Conservation (phyloP, 176 grass and related monocot genomes). For the Chrysopogon serrulatus region DNA sequence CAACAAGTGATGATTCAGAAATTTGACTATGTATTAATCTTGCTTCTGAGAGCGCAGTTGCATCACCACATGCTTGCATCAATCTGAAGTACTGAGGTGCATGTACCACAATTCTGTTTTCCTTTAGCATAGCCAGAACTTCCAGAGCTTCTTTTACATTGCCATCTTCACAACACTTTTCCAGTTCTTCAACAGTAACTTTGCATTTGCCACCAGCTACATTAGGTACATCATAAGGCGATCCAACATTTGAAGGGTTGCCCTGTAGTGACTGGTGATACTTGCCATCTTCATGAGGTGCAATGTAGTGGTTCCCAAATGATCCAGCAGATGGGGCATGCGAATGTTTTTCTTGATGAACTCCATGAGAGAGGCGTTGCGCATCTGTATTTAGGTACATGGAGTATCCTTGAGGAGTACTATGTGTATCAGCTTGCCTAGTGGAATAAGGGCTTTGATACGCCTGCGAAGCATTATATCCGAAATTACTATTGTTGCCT, state of each 20-base stretch:
- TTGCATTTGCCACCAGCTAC: constrained; percentile 24
- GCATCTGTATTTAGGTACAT: constrained; percentile 29
- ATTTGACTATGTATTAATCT: constrained; percentile 55
- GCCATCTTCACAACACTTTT: constrained; percentile 64
- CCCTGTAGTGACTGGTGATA: constrained; percentile 5
- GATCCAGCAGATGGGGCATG: constrained; percentile 7
- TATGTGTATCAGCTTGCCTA: constrained; percentile 13
- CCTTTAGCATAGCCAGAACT: constrained; percentile 48
- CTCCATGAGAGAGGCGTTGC: constrained; percentile 18
- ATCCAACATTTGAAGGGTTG: constrained; percentile 14
- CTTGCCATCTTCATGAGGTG: constrained; percentile 16
- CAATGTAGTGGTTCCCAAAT: constrained; percentile 14
- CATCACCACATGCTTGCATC: constrained; percentile 78
- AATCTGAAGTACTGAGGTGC: constrained; percentile 47
- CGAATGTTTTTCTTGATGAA: constrained; percentile 31
- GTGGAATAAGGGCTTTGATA: constrained; percentile 27
- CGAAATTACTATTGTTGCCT: constrained; percentile 28
- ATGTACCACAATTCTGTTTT: constrained; percentile 37
- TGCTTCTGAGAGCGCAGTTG: constrained; percentile 54
- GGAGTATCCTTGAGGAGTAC: constrained; percentile 24
- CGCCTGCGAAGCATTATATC: constrained; percentile 28
- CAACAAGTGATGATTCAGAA: constrained; percentile 31
- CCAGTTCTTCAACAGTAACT: constrained; percentile 80
- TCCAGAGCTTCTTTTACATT: constrained; percentile 82
- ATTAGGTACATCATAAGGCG: constrained; percentile 25